A percentile compares a stretch with the other conserved stretches of the same genome.
Conservation (phyloP, 2,329 filamentous ascomycete species). For the Delphinella strobiligena region DNA sequence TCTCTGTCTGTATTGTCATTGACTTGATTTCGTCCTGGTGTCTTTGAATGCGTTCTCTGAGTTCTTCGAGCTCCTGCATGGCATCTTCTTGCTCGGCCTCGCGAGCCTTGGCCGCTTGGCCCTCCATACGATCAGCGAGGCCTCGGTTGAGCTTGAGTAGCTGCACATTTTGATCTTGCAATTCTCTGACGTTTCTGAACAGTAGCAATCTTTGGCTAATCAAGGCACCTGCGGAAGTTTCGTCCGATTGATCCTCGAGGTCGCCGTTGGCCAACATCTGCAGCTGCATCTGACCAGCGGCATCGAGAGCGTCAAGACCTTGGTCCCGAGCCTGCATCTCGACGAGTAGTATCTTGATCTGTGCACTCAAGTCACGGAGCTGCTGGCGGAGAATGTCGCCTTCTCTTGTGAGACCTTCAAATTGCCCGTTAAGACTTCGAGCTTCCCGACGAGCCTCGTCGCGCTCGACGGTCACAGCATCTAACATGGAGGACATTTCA, state of each 20-base stretch:
- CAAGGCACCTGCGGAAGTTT: constrained; percentile 75
- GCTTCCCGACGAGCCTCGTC: constrained; percentile 67
- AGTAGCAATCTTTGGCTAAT: constrained; percentile 83
- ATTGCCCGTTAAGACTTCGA: constrained; percentile 64
- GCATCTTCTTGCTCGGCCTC: constrained; percentile 43
- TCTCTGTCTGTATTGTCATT: constrained; percentile 73
- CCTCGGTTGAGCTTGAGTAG: constrained; percentile 72
- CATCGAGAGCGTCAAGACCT: constrained; percentile 57
- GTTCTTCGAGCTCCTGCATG: constrained; percentile 57
- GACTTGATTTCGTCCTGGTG: constrained; percentile 77
- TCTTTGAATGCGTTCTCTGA: constrained; percentile 61
- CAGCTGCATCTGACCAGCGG: constrained; percentile 62
- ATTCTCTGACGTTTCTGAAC: constrained; percentile 72
- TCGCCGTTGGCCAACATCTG: constrained; percentile 69
- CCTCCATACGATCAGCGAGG: constrained; percentile 81
- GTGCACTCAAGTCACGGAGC: constrained; percentile 75
- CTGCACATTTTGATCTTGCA: constrained; percentile 81
- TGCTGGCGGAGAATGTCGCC: constrained; percentile 72
- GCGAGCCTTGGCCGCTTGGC: constrained; percentile 61
- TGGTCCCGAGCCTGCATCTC: constrained; percentile 74
- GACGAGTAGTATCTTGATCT: constrained; percentile 82
- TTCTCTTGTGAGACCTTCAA: constrained; percentile 52
- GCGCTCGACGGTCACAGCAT: constrained; percentile 68
- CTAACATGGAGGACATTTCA: constrained; percentile 65
- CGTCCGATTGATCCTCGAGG: constrained; percentile 57